A percentile compares a stretch with the other conserved stretches of the same genome.
Conservation (phyloP, 371 early-diverging fungal species). For the Smittium mucronatum region DNA sequence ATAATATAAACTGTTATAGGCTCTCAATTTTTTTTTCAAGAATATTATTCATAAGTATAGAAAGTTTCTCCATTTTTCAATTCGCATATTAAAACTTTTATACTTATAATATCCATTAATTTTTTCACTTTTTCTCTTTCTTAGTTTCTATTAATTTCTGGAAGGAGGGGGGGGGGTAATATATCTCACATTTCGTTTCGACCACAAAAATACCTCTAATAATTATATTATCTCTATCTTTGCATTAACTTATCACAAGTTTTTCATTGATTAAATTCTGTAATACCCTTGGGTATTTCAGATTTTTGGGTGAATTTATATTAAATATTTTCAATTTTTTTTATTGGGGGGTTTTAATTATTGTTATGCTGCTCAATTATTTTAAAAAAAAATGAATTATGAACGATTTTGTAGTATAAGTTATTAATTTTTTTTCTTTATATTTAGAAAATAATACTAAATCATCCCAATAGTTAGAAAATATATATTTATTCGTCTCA, state of each 20-base stretch:
- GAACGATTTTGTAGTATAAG: neutral
- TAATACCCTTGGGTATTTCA: neutral
- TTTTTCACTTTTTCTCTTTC: neutral
- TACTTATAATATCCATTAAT: neutral
- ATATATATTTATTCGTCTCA: neutral
- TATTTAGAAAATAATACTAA: neutral
- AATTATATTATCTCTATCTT: neutral
- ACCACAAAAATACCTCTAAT: neutral
- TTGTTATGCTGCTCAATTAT: neutral
- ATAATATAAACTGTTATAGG: neutral
- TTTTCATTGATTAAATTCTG: neutral
- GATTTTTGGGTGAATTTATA: neutral
- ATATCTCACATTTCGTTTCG: neutral
- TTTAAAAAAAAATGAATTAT: neutral
- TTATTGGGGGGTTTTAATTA: neutral
- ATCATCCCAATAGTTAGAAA: neutral
- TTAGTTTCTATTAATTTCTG: neutral
- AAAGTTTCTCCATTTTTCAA: neutral
- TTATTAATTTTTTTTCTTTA: neutral
- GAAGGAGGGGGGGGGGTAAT: too few species aligned
- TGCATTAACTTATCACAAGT: neutral
- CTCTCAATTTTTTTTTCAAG: neutral
- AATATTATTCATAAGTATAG: neutral
- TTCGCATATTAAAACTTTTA: neutral
- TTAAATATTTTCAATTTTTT: neutral